phyloP scores from a whole-genome alignment of 805 yeast genomes.

The Candida glaebosa region DNA sequence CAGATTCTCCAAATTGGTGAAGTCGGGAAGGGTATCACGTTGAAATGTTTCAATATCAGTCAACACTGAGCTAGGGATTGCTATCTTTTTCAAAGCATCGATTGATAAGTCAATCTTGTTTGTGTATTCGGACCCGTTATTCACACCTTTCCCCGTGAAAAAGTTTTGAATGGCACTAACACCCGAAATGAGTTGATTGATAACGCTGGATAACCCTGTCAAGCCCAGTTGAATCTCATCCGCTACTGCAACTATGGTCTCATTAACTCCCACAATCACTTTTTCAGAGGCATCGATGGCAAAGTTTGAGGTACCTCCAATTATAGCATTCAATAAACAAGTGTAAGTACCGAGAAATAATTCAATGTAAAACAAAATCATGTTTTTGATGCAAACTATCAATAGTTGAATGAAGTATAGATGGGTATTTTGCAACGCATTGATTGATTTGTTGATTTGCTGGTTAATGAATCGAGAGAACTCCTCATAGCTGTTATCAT shows the following conservation, averaged over 20 bases:
- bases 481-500: not conserved
- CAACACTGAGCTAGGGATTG: conserved; percentile 66
- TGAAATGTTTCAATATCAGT: conserved; percentile 50
- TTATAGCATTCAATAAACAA: conserved; percentile 71
- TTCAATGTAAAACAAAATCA: conserved; percentile 65
- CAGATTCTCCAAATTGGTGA: conserved; percentile 57
- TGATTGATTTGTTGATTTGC: conserved; percentile 39
- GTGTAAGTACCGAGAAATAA: conserved; percentile 82
- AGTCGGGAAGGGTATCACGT: conserved; percentile 53
- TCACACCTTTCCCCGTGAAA: conserved; percentile 38
- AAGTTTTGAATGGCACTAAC: conserved; percentile 28
- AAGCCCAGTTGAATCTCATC: conserved; percentile 65
- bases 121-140: conserved; percentile 30
- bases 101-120: conserved; percentile 58
- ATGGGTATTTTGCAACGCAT: conserved; percentile 42
- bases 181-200: conserved; percentile 52
- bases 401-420: conserved; percentile 36
- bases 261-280: conserved; percentile 57
- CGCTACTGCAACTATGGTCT: conserved; percentile 51
- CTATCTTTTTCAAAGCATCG: conserved; percentile 48
- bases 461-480: not conserved
- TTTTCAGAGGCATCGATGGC: conserved; percentile 72
- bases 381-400: conserved; percentile 53
- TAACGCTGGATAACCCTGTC: conserved; percentile 50
- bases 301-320: conserved; percentile 67